Conservation (phyloP, 2,329 filamentous ascomycete genomes). For the Nemania sp. region DNA sequence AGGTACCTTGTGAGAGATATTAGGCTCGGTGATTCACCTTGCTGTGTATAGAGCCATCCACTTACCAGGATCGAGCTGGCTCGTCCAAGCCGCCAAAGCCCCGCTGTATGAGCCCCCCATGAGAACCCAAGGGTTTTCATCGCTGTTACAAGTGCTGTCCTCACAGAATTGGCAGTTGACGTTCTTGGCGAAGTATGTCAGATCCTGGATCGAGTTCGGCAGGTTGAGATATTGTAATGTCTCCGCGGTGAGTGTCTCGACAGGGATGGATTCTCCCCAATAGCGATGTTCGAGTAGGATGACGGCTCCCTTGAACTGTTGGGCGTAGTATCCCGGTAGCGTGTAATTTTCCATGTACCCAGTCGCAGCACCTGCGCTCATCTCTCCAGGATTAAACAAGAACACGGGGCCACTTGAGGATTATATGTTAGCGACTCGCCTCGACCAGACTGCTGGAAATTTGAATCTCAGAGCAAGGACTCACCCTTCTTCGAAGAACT, state of each 20-base stretch:
- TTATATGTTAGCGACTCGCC: not conserved
- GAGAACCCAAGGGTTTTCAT: constrained; percentile 56
- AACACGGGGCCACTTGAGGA: constrained; percentile 29
- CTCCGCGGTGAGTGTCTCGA: constrained; percentile 29
- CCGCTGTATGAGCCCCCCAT: constrained; percentile 57
- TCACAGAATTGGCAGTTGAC: constrained; percentile 49
- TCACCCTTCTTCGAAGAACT: constrained; percentile 31
- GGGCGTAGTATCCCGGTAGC: constrained; percentile 28
- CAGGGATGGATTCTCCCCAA: constrained; percentile 30
- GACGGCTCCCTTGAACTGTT: constrained; percentile 29
- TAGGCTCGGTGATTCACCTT: not conserved
- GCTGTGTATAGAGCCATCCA: not conserved
- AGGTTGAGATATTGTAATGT: constrained; percentile 35
- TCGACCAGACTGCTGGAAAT: not conserved
- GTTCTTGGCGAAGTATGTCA: constrained; percentile 40
- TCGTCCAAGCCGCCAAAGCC: constrained; percentile 54
- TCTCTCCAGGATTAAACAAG: constrained; percentile 31
- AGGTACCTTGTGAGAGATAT: constrained; percentile 28
- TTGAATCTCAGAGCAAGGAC: not conserved
- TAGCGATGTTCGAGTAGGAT: constrained; percentile 34
- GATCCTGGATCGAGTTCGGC: constrained; percentile 38
- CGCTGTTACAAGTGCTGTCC: constrained; percentile 44
- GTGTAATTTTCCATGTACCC: constrained; percentile 28
- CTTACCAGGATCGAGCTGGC: constrained; percentile 50
- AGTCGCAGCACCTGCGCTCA: constrained; percentile 13